Conservation (phyloP, 768 basidiomycete genomes). For the Hericium alpestre region DNA sequence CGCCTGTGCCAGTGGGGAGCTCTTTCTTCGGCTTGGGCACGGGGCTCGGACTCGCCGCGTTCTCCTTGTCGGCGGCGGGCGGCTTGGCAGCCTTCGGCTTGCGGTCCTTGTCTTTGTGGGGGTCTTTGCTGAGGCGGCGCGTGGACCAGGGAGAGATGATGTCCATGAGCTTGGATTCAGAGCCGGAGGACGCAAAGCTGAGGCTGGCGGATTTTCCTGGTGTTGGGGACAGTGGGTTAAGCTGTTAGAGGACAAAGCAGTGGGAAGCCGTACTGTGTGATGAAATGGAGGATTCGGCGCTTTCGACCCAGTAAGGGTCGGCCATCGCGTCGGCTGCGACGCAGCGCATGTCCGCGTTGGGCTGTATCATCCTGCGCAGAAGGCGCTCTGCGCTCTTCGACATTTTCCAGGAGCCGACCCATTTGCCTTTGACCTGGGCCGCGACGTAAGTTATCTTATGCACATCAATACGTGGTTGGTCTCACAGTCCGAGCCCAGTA, state of each 20-base stretch:
- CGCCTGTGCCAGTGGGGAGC: too few relatives aligned
- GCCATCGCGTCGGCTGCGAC: slow-evolving; percentile 54
- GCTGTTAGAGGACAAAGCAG: neutral
- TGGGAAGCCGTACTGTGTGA: slow-evolving; percentile 34
- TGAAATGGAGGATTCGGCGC: slow-evolving; percentile 17
- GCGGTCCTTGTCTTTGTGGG: slow-evolving; percentile 11
- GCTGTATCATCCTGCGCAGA: slow-evolving; percentile 66
- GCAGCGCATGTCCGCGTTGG: slow-evolving; percentile 73
- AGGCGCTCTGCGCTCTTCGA: slow-evolving; percentile 54
- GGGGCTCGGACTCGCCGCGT: neutral
- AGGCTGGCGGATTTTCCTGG: slow-evolving; percentile 25
- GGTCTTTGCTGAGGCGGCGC: slow-evolving; percentile 13
- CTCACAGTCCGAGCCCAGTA: slow-evolving; percentile 81
- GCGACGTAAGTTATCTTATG: neutral
- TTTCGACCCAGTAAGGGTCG: slow-evolving; percentile 55
- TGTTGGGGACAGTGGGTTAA: neutral
- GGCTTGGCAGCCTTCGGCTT: neutral
- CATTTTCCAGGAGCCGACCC: slow-evolving; percentile 77
- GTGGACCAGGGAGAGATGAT: slow-evolving; percentile 25
- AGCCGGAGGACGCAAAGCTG: slow-evolving; percentile 14
- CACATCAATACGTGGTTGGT: slow-evolving; percentile 2
- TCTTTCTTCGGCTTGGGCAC: neutral
- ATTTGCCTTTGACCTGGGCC: slow-evolving; percentile 60
- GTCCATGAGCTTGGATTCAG: slow-evolving; percentile 21
- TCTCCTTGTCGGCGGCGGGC: slow-evolving; percentile 7